Evolutionary conservation across 495 filamentous ascomycete genomes (phyloP), one percentile per base, ranked within the genome.

Genomic region (Aspergillus funiculosus): DNA sequence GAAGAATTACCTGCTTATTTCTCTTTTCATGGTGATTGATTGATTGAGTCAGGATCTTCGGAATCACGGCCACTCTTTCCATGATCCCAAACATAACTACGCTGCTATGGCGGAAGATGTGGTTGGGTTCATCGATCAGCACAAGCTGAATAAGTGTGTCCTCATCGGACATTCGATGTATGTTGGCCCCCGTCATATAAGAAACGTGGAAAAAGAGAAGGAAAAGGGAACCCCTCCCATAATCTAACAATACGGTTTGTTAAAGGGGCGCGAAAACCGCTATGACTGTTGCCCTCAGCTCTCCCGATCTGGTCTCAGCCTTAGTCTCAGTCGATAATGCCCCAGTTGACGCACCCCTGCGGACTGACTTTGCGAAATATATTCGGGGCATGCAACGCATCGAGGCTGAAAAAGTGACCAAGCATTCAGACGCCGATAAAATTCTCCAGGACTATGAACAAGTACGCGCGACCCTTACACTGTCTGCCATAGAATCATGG

Each of bases 101-200:
- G 64, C 68, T 20, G 75, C 79, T 35, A 92, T 97, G 81, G 88
- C 91, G 3, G 82, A 85, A 42, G 92, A 98, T 56, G 80, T 96
- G 6, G 79, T 81, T 39, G 71, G 78, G 45, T 97, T 98, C 64
- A 84, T 98, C 43, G 51, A 75, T 1, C 63, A 86, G 40, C 85
- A 94, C 63, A 74, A 74, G 2, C 72, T 97, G 22, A 69, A 75
- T 26, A 69, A 83, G 20, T 69, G 79, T 2, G 86, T 86, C 0
- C 67, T 98, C 5, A 89, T 98, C 54, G 92, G 92, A 0, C 92
- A 98, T 68, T 95, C 90, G 1, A 98, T 98, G 91, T 90, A 69
- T 48, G 79, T 55, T 31, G 1, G 20, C 15, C 25, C 17, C 6
- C 39, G 15, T 40, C 31, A 42, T 3, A 28, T 28, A n/a, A 9